These are phyloP conservation scores for Aphanomyces invadans DNA, from an alignment of 352 stramenopile genomes.

Conservation along the genomic window DNA sequence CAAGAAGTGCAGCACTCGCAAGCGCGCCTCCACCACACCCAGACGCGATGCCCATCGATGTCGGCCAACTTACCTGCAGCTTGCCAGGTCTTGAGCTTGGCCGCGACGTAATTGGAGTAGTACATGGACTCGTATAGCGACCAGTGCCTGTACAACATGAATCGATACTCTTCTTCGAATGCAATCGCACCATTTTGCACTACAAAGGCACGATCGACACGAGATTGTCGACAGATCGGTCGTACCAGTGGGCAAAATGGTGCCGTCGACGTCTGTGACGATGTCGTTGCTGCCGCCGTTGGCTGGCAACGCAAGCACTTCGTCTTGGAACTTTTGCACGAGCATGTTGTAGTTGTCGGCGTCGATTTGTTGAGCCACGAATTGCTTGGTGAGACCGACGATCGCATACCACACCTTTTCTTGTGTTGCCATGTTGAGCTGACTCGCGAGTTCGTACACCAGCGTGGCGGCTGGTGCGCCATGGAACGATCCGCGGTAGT, in stretches of 20 bases:
- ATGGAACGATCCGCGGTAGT: constrained; percentile 92
- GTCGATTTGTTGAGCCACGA: constrained; percentile 89
- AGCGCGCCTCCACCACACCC: no score
- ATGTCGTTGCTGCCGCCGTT: constrained; percentile 9
- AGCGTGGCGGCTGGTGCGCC: constrained; percentile 63
- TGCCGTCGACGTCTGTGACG: constrained; percentile 23
- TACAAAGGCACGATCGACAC: no score
- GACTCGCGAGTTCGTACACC: constrained; percentile 73
- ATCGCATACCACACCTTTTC: constrained; percentile 97
- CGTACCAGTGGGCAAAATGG: constrained; percentile 11
- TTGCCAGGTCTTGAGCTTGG: constrained; percentile 75
- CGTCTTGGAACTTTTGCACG: constrained; percentile 84
- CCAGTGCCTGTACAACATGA: constrained; percentile 96
- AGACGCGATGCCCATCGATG: no score
- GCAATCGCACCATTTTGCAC: constrained; percentile 70
- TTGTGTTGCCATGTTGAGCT: constrained; percentile 75
- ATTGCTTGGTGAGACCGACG: constrained; percentile 94
- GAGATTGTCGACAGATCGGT: background rate
- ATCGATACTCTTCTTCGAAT: constrained; percentile 91
- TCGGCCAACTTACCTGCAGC: constrained; percentile 8
- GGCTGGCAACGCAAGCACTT: constrained; percentile 57
- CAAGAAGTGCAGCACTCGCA: no score
- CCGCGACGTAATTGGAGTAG: constrained; percentile 92
- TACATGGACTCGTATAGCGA: constrained; percentile 94
- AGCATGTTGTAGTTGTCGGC: constrained; percentile 88